These are phyloP conservation scores for Auricularia auricula-judae DNA, from an alignment of 768 basidiomycete species.

Conservation along the genomic window DNA sequence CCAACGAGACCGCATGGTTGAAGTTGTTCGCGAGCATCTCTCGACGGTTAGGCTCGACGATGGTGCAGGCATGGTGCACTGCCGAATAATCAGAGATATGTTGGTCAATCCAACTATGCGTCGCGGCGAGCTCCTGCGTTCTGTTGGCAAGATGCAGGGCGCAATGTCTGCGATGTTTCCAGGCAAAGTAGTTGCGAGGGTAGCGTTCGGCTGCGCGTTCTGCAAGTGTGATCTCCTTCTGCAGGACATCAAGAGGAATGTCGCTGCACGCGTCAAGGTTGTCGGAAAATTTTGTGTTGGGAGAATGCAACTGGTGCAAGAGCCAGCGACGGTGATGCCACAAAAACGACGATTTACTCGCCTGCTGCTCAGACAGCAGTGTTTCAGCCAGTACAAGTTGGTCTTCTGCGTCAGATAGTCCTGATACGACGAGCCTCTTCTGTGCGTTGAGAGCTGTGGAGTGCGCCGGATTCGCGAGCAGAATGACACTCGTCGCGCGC, in stretches of 20 bases:
- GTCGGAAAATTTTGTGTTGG: conserved; percentile 1
- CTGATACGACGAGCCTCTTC: conserved; percentile 35
- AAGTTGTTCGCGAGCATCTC: not conserved
- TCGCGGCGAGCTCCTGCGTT: conserved; percentile 22
- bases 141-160: conserved; percentile 20
- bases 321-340: conserved; percentile 70
- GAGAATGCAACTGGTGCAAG: conserved; percentile 25
- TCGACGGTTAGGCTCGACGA: conserved; percentile 10
- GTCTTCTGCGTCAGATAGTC: conserved; percentile 10
- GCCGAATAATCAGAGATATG: conserved; percentile 63
- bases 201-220: conserved; percentile 46
- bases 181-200: conserved; percentile 66
- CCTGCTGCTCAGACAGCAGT: conserved; percentile 40
- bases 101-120: conserved; percentile 44
- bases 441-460: conserved; percentile 55
- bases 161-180: conserved; percentile 50
- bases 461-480: conserved; percentile 59
- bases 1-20: conserved; percentile 38
- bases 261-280: not conserved
- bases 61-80: conserved; percentile 38
- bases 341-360: conserved; percentile 52
- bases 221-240: conserved; percentile 38
- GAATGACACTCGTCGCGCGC: conserved; percentile 33
- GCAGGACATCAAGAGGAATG: conserved; percentile 12
- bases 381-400: conserved; percentile 41